Percentiles rank a stretch among this genome's conserved stretches.
Evolutionary conservation across 75 land plant species (phyloP).

Genomic region (Sequoiadendron giganteum): DNA sequence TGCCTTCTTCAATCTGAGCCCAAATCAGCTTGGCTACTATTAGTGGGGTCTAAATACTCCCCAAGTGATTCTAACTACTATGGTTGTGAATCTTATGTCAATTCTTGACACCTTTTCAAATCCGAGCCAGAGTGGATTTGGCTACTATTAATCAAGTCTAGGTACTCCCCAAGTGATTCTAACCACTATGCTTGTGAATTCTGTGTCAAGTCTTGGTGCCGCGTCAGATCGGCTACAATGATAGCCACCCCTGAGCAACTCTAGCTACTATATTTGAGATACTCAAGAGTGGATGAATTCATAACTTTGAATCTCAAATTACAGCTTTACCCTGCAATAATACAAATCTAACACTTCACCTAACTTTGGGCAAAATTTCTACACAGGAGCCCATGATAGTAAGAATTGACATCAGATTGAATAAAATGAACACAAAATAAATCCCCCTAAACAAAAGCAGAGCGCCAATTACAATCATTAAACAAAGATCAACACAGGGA

Average conservation of each 20-base stretch:
- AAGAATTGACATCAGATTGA: neutral
- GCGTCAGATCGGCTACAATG: too few relatives aligned
- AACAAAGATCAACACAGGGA: neutral
- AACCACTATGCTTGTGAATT: too few relatives aligned
- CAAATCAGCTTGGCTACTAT: neutral
- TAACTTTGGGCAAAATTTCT: neutral
- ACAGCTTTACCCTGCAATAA: neutral
- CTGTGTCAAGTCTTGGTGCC: too few relatives aligned
- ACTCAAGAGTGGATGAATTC: neutral
- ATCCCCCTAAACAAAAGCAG: neutral
- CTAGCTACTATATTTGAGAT: neutral
- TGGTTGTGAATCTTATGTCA: too few relatives aligned
- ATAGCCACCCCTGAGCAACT: neutral
- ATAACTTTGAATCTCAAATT: neutral
- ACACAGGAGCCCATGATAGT: neutral
- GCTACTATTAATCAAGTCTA: neutral
- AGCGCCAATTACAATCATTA: neutral
- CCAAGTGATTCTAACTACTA: neutral
- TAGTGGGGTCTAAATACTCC: neutral
- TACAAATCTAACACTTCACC: neutral
- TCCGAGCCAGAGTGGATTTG: neutral
- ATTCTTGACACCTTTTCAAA: too few relatives aligned
- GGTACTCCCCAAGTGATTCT: too few relatives aligned
- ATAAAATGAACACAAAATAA: neutral
- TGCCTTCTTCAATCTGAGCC: neutral